Evolutionary conservation across 2,329 filamentous ascomycete genomes (phyloP).

Genomic region (Fusarium foetens): DNA sequence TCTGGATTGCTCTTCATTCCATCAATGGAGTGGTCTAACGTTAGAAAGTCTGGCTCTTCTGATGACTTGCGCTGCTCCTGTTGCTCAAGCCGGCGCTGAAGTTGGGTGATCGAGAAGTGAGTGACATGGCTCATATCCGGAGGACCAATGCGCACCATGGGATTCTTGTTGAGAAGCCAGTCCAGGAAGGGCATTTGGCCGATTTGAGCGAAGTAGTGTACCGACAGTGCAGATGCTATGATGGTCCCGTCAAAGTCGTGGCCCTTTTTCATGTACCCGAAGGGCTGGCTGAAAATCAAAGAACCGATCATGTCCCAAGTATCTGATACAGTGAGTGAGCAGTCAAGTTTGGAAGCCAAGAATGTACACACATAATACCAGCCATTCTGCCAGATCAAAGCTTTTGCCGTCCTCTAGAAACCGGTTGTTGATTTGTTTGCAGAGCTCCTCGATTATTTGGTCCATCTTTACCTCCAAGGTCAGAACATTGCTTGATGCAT

Average conservation of each 20-base stretch:
- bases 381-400: slow-evolving; percentile 19
- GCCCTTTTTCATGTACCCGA: slow-evolving; percentile 54
- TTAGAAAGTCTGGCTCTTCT: slow-evolving; percentile 47
- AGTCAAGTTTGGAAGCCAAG: no score
- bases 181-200: slow-evolving; percentile 46
- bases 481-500: slow-evolving; percentile 34
- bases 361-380: slow-evolving; percentile 11
- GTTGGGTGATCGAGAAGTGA: slow-evolving; percentile 14
- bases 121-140: slow-evolving; percentile 25
- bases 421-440: slow-evolving; percentile 8
- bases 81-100: slow-evolving; percentile 20
- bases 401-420: background rate
- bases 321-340: background rate
- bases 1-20: slow-evolving; percentile 48
- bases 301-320: slow-evolving; percentile 56
- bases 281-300: slow-evolving; percentile 53
- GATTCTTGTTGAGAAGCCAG: slow-evolving; percentile 44
- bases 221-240: slow-evolving; percentile 36
- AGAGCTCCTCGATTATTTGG: slow-evolving; percentile 41
- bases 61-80: slow-evolving; percentile 1
- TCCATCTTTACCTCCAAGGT: slow-evolving; percentile 43
- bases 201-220: slow-evolving; percentile 41
- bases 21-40: slow-evolving; percentile 50
- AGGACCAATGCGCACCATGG: slow-evolving; percentile 38
- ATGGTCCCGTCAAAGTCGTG: slow-evolving; percentile 53